phyloP scores from a whole-genome alignment of 1,284 basidiomycete species.

The Cutaneotrichosporon cavernicola region DNA sequence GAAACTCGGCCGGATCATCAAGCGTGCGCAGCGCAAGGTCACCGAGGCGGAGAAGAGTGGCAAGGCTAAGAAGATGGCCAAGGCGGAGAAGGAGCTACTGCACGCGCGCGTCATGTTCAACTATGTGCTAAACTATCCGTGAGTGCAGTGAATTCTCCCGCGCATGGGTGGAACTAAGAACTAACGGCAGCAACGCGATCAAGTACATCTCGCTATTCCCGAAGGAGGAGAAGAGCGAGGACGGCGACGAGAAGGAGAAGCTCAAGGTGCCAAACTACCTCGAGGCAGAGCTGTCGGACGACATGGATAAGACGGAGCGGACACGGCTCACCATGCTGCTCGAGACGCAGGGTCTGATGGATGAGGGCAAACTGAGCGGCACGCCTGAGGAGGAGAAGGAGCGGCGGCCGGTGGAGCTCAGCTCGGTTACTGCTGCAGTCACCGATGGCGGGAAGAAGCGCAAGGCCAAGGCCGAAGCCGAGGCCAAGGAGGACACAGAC shows the following conservation, averaged over 20 bases:
- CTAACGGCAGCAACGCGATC: constrained; percentile 62
- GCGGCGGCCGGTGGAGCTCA: not conserved
- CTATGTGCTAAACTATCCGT: constrained; percentile 67
- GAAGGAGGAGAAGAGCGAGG: constrained; percentile 10
- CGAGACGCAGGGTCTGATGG: constrained; percentile 66
- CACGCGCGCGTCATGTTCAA: constrained; percentile 72
- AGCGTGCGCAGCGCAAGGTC: constrained; percentile 60
- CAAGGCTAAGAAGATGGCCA: constrained; percentile 45
- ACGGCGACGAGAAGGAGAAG: constrained; percentile 28
- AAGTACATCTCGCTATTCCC: constrained; percentile 86
- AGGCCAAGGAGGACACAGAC: constrained; percentile 12
- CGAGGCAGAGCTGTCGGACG: constrained; percentile 45
- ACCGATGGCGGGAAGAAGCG: not conserved
- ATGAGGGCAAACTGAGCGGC: constrained; percentile 60
- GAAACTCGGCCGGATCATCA: constrained; percentile 72
- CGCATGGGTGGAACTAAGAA: not conserved
- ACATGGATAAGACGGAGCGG: constrained; percentile 52
- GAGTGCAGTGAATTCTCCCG: constrained; percentile 46
- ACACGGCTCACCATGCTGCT: constrained; percentile 64
- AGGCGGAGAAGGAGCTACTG: constrained; percentile 58
- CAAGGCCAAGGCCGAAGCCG: constrained; percentile 4
- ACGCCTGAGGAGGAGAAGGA: constrained; percentile 60
- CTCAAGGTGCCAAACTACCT: constrained; percentile 55
- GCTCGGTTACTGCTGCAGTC: not conserved
- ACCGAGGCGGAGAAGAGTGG: constrained; percentile 53